phyloP scores from a whole-genome alignment of 1,139 yeast species.

The Blastobotrys indianensis region DNA sequence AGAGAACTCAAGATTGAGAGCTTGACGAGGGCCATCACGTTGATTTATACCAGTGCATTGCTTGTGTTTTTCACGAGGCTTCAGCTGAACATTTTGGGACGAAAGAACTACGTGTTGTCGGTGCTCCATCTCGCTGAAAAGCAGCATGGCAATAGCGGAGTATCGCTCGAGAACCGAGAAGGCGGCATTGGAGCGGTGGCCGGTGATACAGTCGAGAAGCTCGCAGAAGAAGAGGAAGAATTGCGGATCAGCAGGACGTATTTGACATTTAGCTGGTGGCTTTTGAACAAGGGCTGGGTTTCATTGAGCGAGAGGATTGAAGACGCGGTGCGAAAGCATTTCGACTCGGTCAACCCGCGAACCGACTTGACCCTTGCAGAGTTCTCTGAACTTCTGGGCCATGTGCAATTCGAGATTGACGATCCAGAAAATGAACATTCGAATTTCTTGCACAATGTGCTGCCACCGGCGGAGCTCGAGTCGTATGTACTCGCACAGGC shows the following conservation, averaged over 20 bases:
- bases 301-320: conserved; percentile 51
- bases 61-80: conserved; percentile 71
- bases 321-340: conserved; percentile 53
- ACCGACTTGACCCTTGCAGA: conserved; percentile 60
- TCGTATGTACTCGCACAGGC: conserved; percentile 36
- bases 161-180: conserved; percentile 19
- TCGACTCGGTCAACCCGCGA: conserved; percentile 62
- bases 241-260: conserved; percentile 67
- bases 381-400: conserved; percentile 46
- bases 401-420: conserved; percentile 41
- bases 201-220: conserved; percentile 25
- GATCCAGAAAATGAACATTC: conserved; percentile 19
- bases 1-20: conserved; percentile 70
- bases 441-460: conserved; percentile 29
- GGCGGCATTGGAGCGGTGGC: conserved; percentile 28
- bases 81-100: conserved; percentile 81
- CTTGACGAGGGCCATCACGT: conserved; percentile 65
- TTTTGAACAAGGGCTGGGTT: conserved; percentile 80
- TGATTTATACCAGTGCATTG: conserved; percentile 63
- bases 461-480: conserved; percentile 41
- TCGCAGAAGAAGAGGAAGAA: conserved; percentile 27
- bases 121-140: conserved; percentile 62
- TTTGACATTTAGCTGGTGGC: conserved; percentile 90
- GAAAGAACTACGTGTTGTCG: conserved; percentile 76
- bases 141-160: conserved; percentile 13